Conservation (phyloP, 2,329 filamentous ascomycete species). For the Aspergillus sergii region DNA sequence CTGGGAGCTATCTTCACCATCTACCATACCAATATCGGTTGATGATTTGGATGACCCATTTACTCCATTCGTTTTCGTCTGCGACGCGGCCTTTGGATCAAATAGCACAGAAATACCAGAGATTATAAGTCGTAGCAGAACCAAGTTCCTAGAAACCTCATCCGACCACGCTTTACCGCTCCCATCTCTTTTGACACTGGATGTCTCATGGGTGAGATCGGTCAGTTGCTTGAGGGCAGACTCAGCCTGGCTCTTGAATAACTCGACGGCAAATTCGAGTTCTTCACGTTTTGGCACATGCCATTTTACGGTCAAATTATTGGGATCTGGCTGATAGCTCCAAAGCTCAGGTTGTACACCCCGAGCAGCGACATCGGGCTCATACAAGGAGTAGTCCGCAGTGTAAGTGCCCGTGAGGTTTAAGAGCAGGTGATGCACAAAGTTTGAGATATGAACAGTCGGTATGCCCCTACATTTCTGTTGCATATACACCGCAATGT, state of each 20-base stretch:
- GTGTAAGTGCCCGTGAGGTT: slow-evolving; percentile 95
- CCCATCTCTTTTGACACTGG: slow-evolving; percentile 83
- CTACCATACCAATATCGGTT: slow-evolving; percentile 50
- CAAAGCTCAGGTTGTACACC: slow-evolving; percentile 80
- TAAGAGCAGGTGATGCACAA: slow-evolving; percentile 91
- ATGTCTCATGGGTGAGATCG: slow-evolving; percentile 77
- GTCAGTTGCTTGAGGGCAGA: slow-evolving; percentile 74
- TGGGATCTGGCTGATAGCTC: slow-evolving; percentile 75
- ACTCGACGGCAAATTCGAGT: slow-evolving; percentile 82
- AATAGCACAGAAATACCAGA: slow-evolving; percentile 90
- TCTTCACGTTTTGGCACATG: slow-evolving; percentile 80
- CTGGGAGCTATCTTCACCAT: slow-evolving; percentile 37
- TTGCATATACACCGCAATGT: slow-evolving; percentile 95
- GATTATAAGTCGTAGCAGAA: slow-evolving; percentile 83
- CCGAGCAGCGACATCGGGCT: slow-evolving; percentile 69
- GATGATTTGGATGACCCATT: slow-evolving; percentile 43
- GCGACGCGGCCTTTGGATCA: slow-evolving; percentile 72
- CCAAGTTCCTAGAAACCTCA: slow-evolving; percentile 86
- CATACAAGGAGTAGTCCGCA: slow-evolving; percentile 84
- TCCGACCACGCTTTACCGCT: slow-evolving; percentile 99
- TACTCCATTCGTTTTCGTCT: slow-evolving; percentile 41
- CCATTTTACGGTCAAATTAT: slow-evolving; percentile 84
- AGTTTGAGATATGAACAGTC: slow-evolving; percentile 95
- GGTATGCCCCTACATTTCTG: slow-evolving; percentile 90
- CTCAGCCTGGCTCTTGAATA: slow-evolving; percentile 83